Base-by-base conservation (phyloP, 306 rosid species). In the Cyamopsis tetragonoloba region DNA sequence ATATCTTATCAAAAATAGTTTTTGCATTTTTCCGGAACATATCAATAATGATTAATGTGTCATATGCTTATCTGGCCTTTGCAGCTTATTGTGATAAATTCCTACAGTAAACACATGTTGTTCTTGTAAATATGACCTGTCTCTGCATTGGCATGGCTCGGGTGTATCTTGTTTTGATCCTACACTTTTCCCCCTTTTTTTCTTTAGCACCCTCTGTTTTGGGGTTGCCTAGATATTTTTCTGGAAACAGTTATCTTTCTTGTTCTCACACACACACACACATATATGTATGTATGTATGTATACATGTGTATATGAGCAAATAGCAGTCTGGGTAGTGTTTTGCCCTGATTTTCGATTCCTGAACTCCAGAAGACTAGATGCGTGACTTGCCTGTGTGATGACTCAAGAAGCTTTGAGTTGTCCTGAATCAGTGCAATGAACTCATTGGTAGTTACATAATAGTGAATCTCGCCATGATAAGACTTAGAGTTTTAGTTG, bases 351-450 rank as follows among this genome's bases (percentile, higher is more conserved):
- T 62, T 48, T 47, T 49, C 46, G 62, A 44, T 43, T 51, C 53
- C 14, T 50, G 50, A 48, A 50, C 44, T 12, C 64, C 6, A 1
- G 19, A 26, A 49, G 44, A 13, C 38, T 49, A 17, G 22, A 65
- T 35, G 13, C 49, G 62, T 41, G 14, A 44, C 73, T 72, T 50
- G 44, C 66, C 32, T 55, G 2, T 35, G 34, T 61, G 46, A 37
- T 57, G 55, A 61, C 39, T 24, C 47, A 58, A 56, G 46, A 77
- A 54, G 54, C 68, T 32, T 31, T 23, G 79, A 51, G 26, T 55
- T 55, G 17, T 28, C 55, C 39, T 75, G 30, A 38, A 47, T 32
- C 55, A 27, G 15, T 56, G 54, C 14, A 54, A 62, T 57, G 34
- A 64, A 54, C 62, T 23, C 4, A 43, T 75, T 20, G 41, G 50